These are phyloP conservation scores for Clonostachys byssicola DNA, from an alignment of 2,329 filamentous ascomycete species.

Conservation along the genomic window DNA sequence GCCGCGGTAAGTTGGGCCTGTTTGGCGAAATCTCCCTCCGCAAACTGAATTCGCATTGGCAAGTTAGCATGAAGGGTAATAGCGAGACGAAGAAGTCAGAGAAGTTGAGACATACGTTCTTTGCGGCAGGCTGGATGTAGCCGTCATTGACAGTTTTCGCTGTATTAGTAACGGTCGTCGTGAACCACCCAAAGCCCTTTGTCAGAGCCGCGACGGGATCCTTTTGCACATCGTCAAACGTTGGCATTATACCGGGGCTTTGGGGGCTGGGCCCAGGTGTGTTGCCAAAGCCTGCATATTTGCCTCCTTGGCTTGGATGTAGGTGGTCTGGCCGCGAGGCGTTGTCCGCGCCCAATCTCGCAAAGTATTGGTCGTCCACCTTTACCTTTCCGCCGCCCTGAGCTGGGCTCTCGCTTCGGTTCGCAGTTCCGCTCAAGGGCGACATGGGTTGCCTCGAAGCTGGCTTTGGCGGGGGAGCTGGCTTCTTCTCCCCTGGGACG, in stretches of 20 bases:
- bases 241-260: conserved; percentile 47
- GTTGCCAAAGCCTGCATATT: conserved; percentile 88
- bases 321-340: conserved; percentile 68
- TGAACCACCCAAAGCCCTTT: conserved; percentile 94
- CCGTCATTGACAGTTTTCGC: conserved; percentile 88
- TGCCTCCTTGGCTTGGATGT: conserved; percentile 86
- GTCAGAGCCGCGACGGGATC: conserved; percentile 85
- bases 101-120: conserved; percentile 56
- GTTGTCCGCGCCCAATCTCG: conserved; percentile 79
- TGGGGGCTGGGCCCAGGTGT: conserved; percentile 50
- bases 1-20: conserved; percentile 58
- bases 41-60: conserved; percentile 51
- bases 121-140: conserved; percentile 89
- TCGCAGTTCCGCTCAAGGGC: conserved; percentile 30
- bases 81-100: conserved; percentile 1
- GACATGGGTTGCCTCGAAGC: conserved; percentile 28
- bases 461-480: conserved; percentile 13
- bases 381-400: conserved; percentile 43
- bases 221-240: conserved; percentile 83
- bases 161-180: conserved; percentile 80
- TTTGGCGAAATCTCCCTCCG: conserved; percentile 73
- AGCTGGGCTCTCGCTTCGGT: conserved; percentile 31
- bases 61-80: not conserved
- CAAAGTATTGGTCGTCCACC: conserved; percentile 87
- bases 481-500: conserved; percentile 64